Base-by-base conservation (phyloP, 169 alveolate genomes). In the Babesia ovis region DNA sequence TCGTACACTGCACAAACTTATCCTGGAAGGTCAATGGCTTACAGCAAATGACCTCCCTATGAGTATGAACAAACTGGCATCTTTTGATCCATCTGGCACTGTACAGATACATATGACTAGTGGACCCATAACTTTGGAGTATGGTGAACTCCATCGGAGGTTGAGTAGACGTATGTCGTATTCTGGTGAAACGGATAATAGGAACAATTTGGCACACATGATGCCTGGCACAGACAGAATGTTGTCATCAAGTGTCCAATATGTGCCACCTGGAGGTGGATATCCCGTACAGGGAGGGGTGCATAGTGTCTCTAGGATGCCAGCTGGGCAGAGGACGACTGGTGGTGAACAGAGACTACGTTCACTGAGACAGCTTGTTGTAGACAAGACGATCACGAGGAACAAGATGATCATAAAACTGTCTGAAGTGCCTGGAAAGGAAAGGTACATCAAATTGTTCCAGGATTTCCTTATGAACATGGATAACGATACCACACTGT, bases 401-500 rank as follows among this genome's bases (percentile, higher is more conserved):
- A 79, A 79, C 62, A 58, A 72, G 42, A 37, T 59, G 43, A 77
- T 60, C 5, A 25, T 79, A 2, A 64, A 79, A 48, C 39, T 57
- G 3, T 64, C 42, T 16, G 83, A 72, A 41, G 29, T 64, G 2
- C 83, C 56, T 3, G 87, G 64, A 18, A 79, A 71, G 39, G 66
- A 62, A 43, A 35, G 72, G 53, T 64, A 70, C 31, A 27, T 79
- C 35, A 69, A 59, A 29, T 35, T 69, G 48, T 79, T 68, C 70
- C 57, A 54, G 58, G 87, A 79, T 20, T 69, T 23, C 39, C 43
- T 79, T 6, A 69, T 64, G 75, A 58, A 35, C 46, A 29, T 54
- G 43, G 87, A 79, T 12, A 48, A 53, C n/a, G 83, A 79, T 9
- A 16, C 42, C 59, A 39, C 73, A 32, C 61, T 20, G 37, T 79